Conservation (phyloP, 108 stramenopile genomes). For the Nitzschia sp. region DNA sequence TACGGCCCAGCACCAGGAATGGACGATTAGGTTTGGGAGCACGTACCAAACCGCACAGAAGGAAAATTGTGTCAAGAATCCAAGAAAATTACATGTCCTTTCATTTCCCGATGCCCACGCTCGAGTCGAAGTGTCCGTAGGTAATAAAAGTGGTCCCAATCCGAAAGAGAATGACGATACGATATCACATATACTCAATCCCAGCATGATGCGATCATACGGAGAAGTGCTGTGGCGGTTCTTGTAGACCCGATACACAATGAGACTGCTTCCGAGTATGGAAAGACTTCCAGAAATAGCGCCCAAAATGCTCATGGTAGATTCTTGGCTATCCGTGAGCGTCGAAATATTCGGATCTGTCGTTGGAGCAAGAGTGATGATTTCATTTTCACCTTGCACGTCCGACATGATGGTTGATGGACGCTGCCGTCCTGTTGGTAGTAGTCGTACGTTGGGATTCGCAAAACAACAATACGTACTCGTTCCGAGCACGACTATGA, state of each 20-base stretch:
- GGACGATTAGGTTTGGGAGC: not conserved
- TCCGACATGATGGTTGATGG: no score
- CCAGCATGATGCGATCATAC: constrained; percentile 27
- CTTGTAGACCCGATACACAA: constrained; percentile 11
- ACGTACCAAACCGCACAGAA: constrained; percentile 10
- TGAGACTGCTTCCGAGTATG: constrained; percentile 7
- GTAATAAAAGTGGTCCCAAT: constrained; percentile 6
- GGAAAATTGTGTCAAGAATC: constrained; percentile 25
- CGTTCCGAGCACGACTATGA: no score
- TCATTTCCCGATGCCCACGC: constrained; percentile 25
- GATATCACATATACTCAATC: constrained; percentile 14
- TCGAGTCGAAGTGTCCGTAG: not conserved
- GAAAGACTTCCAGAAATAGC: not conserved
- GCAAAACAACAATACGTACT: no score
- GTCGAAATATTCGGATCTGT: not conserved
- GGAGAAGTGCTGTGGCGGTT: not conserved
- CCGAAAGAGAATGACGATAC: not conserved
- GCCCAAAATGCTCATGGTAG: not conserved
- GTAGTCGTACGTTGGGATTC: no score
- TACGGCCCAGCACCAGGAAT: no score
- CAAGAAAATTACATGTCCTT: constrained; percentile 22
- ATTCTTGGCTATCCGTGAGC: constrained; percentile 5
- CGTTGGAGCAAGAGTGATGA: no score
- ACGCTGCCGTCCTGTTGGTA: no score
- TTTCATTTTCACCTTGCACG: no score